A percentile compares a stretch with the other conserved stretches of the same genome.
phyloP scores from a whole-genome alignment of 257 asterid species.

The Petunia secreta region DNA sequence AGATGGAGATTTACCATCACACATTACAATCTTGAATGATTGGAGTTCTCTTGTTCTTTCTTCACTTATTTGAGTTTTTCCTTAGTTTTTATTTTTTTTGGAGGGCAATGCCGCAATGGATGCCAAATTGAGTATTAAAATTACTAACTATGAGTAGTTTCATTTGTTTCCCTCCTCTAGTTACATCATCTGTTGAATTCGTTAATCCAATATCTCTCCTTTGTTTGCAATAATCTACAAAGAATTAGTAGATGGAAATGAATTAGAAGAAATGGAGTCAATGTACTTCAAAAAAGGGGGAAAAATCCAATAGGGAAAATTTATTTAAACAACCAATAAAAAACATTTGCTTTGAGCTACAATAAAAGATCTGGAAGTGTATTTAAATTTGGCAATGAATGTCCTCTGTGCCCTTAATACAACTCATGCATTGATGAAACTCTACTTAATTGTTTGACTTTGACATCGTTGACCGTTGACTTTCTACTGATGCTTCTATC shows the following conservation, averaged over 20 bases:
- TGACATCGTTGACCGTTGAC: not conserved
- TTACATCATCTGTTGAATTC: not conserved
- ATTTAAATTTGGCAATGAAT: slow-evolving; percentile 18
- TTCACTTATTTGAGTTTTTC: not conserved
- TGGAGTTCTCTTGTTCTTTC: not conserved
- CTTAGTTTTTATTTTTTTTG: not conserved
- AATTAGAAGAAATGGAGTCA: not conserved
- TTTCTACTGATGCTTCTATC: not conserved
- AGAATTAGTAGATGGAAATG: not conserved
- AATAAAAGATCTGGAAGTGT: slow-evolving; percentile 12
- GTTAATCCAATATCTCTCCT: not conserved
- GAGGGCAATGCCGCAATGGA: too few species aligned
- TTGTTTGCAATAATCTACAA: not conserved
- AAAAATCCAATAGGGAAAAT: not conserved
- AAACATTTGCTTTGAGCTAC: not conserved
- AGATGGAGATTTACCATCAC: too few species aligned
- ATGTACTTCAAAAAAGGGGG: not conserved
- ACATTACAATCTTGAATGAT: too few species aligned
- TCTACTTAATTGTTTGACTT: not conserved
- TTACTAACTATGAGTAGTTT: too few species aligned
- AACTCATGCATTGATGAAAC: not conserved
- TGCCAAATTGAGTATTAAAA: too few species aligned
- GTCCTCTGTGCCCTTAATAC: not conserved
- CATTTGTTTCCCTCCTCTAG: too few species aligned
- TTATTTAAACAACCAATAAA: not conserved